These are phyloP conservation scores for Macrophomina phaseolina DNA, from an alignment of 2,329 filamentous ascomycete genomes.

Conservation along the genomic window DNA sequence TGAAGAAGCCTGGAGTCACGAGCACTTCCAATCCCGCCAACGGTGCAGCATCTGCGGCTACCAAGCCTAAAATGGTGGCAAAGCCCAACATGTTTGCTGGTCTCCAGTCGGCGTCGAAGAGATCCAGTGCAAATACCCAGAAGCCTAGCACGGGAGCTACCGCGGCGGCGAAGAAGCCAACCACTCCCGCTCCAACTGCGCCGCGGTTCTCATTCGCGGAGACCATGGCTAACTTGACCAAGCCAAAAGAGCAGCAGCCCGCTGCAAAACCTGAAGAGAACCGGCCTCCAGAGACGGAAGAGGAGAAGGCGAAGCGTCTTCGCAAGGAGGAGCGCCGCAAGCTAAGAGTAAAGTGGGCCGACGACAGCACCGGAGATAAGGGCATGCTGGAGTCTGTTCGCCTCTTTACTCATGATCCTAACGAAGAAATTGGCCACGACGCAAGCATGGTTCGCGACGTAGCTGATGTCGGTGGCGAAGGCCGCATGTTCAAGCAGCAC, in stretches of 20 bases:
- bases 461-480: slow-evolving; percentile 71
- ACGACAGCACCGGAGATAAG: slow-evolving; percentile 62
- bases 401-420: slow-evolving; percentile 73
- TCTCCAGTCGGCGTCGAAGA: slow-evolving; percentile 54
- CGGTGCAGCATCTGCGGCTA: slow-evolving; percentile 35
- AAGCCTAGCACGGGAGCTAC: slow-evolving; percentile 34
- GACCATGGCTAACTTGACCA: slow-evolving; percentile 52
- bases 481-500: slow-evolving; percentile 59
- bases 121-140: slow-evolving; percentile 39
- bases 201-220: slow-evolving; percentile 47
- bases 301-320: slow-evolving; percentile 70
- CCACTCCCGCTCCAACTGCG: slow-evolving; percentile 34
- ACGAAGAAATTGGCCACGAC: slow-evolving; percentile 71
- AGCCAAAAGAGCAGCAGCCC: slow-evolving; percentile 61
- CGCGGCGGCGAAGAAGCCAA: slow-evolving; percentile 27
- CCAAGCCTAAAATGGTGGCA: slow-evolving; percentile 45
- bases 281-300: slow-evolving; percentile 65
- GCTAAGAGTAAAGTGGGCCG: slow-evolving; percentile 73
- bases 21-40: slow-evolving; percentile 33
- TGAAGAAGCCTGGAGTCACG: slow-evolving; percentile 37
- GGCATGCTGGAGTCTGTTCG: slow-evolving; percentile 71
- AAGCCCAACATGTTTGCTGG: slow-evolving; percentile 54
- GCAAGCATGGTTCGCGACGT: slow-evolving; percentile 74
- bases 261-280: slow-evolving; percentile 61
- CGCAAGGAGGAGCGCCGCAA: slow-evolving; percentile 75